Evolutionary conservation across 2,329 filamentous ascomycete species (phyloP), one percentile per base, ranked within the genome.

Genomic region (Kalmusia sp.): DNA sequence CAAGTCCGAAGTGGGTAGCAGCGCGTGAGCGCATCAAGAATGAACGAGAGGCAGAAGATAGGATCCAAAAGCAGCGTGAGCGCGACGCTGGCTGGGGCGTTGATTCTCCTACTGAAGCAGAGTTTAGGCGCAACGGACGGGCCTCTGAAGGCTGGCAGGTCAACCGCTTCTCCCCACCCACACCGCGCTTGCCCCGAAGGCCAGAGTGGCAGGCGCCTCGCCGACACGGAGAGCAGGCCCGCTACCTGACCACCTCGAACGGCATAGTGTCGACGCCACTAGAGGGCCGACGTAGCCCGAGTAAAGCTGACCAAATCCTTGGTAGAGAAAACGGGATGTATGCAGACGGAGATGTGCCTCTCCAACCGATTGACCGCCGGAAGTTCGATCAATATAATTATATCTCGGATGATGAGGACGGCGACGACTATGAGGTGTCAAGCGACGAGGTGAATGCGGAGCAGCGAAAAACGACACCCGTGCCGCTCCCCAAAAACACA

Each of bases 1-100:
- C 93, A 1, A 96, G 87, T 67, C 82, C 85, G 1, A 86, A 85
- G 61, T 99, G 95, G 90, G 58, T 90, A 2, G 86, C 87, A 30
- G 89, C 88, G 3, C 81, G 87, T 37, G 87, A 92, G 5, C 79
- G 79, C 17, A 80, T 92, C 44, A 71, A 75, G 24, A 70, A 68
- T 34, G 71, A 77, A 39, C 68, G 73, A 25, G 69, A 74, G 54
- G 62, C 57, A 19, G 67, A 76, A 52, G 71, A 75, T 37, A 59
- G 69, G 38, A 78, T 83, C 44, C 88, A 91, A 68, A 80, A 82
- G 43, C 79, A 81, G 54, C 79, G 88, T 50, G 89, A 92, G 71
- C 76, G 83, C 15, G 83, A 80, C 24, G 87, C 88, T 12, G 88
- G 88, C 28, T 91, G 88, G 87, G 88, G 88, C 28, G 55, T 73